Evolutionary conservation across 768 basidiomycete species (phyloP).

Genomic region (Asterophora parasitica): DNA sequence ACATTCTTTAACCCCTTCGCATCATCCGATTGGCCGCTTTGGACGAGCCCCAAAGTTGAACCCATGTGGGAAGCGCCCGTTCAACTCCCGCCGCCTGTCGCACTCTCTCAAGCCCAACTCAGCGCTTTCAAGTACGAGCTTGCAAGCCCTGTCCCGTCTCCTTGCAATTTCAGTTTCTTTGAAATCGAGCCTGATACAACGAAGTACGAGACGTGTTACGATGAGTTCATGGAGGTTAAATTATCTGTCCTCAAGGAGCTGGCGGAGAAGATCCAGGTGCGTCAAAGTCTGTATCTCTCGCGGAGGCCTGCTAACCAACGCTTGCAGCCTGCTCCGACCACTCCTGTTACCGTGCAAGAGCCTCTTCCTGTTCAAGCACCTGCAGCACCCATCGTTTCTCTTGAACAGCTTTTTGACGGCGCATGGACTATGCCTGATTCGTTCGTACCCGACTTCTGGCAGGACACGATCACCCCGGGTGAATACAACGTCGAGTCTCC

Average conservation of each 20-base stretch:
- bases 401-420: slow-evolving; percentile 7
- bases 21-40: slow-evolving; percentile 5
- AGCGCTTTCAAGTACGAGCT: slow-evolving; percentile 11
- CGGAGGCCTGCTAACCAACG: neutral
- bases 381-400: neutral
- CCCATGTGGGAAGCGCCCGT: neutral
- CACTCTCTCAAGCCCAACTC: slow-evolving; percentile 5
- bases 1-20: slow-evolving; percentile 17
- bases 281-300: neutral
- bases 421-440: slow-evolving; percentile 5
- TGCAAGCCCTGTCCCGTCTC: slow-evolving; percentile 11
- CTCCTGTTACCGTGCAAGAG: neutral
- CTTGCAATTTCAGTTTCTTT: slow-evolving; percentile 9
- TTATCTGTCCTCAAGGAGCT: slow-evolving; percentile 13
- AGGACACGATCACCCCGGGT: neutral
- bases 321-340: neutral
- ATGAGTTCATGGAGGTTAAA: slow-evolving; percentile 18
- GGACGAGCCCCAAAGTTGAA: slow-evolving; percentile 8
- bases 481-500: neutral
- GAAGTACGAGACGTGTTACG: slow-evolving; percentile 12
- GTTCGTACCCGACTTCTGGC: slow-evolving; percentile 9
- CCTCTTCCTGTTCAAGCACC: neutral
- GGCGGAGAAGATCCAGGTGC: neutral
- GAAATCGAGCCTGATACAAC: slow-evolving; percentile 15
- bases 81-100: neutral